phyloP scores from a whole-genome alignment of 2,329 filamentous ascomycete genomes.

The Allantophomopsis lycopodina region DNA sequence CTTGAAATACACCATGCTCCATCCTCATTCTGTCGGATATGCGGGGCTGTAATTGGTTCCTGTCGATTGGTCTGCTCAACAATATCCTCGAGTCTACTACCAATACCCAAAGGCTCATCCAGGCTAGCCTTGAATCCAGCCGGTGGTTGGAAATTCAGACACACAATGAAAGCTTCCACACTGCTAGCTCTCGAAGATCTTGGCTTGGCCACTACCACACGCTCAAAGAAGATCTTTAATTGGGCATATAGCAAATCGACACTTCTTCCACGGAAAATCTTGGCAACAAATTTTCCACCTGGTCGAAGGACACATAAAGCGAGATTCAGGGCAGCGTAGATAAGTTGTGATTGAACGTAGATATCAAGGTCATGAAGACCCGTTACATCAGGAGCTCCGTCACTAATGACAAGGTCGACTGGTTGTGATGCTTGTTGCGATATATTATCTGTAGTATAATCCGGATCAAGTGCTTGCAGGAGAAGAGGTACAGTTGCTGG shows the following conservation, averaged over 20 bases:
- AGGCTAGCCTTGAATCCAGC: conserved; percentile 62
- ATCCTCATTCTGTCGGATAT: conserved; percentile 30
- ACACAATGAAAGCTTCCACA: conserved; percentile 93
- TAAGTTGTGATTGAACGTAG: conserved; percentile 90
- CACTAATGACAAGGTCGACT: conserved; percentile 87
- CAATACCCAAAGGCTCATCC: conserved; percentile 59
- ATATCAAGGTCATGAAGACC: conserved; percentile 96
- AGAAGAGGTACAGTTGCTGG: conserved; percentile 87
- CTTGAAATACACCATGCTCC: conserved; percentile 24
- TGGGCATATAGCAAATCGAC: conserved; percentile 95
- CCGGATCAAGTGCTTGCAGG: conserved; percentile 69
- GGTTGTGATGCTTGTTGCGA: conserved; percentile 50
- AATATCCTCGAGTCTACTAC: conserved; percentile 37
- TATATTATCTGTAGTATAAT: conserved; percentile 35
- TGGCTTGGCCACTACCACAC: conserved; percentile 85
- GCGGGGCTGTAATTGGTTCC: conserved; percentile 25
- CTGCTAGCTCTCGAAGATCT: conserved; percentile 90
- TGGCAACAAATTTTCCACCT: conserved; percentile 92
- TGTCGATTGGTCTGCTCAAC: conserved; percentile 26
- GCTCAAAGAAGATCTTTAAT: conserved; percentile 78
- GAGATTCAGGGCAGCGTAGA: conserved; percentile 88
- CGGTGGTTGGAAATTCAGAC: conserved; percentile 76
- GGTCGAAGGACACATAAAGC: conserved; percentile 85
- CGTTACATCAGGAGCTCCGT: conserved; percentile 92
- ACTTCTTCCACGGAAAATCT: conserved; percentile 90